Percentiles rank a stretch among this genome's conserved stretches.
These are phyloP conservation scores for Gossypium arboreum DNA, from an alignment of 345 rosid species.

Conservation along the genomic window DNA sequence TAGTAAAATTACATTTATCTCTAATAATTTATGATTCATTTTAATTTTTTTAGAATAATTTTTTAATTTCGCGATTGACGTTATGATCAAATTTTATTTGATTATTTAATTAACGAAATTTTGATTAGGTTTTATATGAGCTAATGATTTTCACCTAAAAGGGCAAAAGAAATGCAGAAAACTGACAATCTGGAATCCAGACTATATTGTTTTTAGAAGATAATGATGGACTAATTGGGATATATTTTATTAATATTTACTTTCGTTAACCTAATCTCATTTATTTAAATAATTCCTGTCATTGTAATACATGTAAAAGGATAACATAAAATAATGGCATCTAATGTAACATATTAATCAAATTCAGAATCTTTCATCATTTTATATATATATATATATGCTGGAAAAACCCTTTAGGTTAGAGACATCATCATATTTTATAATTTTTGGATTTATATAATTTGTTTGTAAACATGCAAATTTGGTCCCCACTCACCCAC, in stretches of 20 bases:
- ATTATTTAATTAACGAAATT: too few relatives aligned
- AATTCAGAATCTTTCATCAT: background rate
- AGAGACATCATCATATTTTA: background rate
- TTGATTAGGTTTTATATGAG: background rate
- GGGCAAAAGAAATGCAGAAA: background rate
- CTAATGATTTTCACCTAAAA: constrained; percentile 11
- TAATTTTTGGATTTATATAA: too few relatives aligned
- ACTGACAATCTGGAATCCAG: background rate
- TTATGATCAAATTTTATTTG: too few relatives aligned
- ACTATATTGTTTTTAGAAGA: background rate
- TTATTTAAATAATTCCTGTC: background rate
- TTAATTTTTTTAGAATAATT: accelerated
- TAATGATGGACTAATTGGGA: background rate
- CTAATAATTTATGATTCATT: too few relatives aligned
- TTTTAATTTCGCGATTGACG: too few relatives aligned
- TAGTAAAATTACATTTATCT: too few relatives aligned
- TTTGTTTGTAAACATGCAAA: too few relatives aligned
- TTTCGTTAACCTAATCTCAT: background rate
- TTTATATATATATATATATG: background rate
- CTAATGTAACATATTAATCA: background rate
- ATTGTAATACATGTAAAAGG: background rate
- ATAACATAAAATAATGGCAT: constrained; percentile 2
- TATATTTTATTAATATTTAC: background rate
- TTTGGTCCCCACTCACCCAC: too few relatives aligned
- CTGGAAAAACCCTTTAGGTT: background rate